These are phyloP conservation scores for Neofusicoccum parvum DNA, from an alignment of 2,329 filamentous ascomycete species.

Conservation along the genomic window DNA sequence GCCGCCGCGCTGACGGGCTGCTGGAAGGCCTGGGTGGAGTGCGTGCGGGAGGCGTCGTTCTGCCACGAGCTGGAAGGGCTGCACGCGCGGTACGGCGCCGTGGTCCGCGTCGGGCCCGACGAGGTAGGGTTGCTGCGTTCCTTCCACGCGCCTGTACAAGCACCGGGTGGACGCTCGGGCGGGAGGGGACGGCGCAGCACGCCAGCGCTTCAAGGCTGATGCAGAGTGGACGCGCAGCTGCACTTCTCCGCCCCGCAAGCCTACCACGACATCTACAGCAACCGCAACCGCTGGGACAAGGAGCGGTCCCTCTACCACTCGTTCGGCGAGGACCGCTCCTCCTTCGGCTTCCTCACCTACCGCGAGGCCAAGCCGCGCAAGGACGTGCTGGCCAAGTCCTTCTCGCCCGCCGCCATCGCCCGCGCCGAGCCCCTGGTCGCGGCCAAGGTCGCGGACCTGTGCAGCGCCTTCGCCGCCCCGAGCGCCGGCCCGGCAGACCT, in stretches of 20 bases:
- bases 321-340: constrained; percentile 47
- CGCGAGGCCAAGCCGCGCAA: constrained; percentile 44
- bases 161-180: not conserved
- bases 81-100: constrained; percentile 32
- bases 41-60: constrained; percentile 32
- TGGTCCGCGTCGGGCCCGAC: constrained; percentile 34
- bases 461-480: constrained; percentile 30
- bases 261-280: constrained; percentile 49
- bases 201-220: no score
- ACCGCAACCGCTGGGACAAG: constrained; percentile 47
- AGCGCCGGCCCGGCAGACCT: constrained; percentile 26
- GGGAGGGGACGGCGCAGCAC: no score
- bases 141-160: not conserved
- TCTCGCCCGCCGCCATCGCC: constrained; percentile 44
- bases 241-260: constrained; percentile 47
- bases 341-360: constrained; percentile 46
- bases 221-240: constrained; percentile 32
- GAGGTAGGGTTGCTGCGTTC: constrained; percentile 26
- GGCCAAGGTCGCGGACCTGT: constrained; percentile 38
- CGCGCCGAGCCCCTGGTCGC: constrained; percentile 40
- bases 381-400: constrained; percentile 45
- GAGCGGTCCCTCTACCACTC: constrained; percentile 42
- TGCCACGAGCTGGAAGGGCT: constrained; percentile 31
- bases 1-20: constrained; percentile 28
- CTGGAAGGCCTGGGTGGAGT: constrained; percentile 36